A percentile compares a stretch with the other conserved stretches of the same genome.
phyloP scores from a whole-genome alignment of 805 yeast genomes.

The Candida suzukii region DNA sequence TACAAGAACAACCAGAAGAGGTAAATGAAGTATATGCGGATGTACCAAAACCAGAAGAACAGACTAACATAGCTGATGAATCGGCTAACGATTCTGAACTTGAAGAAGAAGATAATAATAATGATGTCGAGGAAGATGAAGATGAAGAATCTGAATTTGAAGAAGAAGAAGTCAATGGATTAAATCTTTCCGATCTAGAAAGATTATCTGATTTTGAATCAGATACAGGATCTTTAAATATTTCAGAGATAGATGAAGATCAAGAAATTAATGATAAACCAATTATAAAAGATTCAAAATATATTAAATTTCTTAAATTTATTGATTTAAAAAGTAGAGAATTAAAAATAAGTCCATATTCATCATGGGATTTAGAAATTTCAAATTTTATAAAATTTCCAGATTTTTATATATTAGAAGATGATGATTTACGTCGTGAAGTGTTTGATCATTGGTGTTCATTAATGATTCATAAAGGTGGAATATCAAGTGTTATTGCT shows the following conservation, averaged over 20 bases:
- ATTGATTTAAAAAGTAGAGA: neutral
- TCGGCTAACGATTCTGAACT: neutral
- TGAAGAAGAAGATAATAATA: neutral
- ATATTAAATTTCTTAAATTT: neutral
- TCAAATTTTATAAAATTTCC: slow-evolving; percentile 14
- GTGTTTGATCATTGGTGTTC: slow-evolving; percentile 19
- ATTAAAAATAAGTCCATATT: slow-evolving; percentile 10
- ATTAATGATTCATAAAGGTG: neutral
- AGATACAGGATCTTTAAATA: no score
- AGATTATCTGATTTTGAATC: slow-evolving; percentile 1
- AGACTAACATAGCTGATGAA: slow-evolving; percentile 2
- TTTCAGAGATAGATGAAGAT: neutral
- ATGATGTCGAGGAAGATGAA: slow-evolving; percentile 5
- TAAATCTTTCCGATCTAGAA: slow-evolving; percentile 11
- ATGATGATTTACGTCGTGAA: slow-evolving; percentile 9
- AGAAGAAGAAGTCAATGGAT: slow-evolving; percentile 8
- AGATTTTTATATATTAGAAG: slow-evolving; percentile 13
- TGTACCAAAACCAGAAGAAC: slow-evolving; percentile 1
- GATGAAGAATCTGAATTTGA: slow-evolving; percentile 1
- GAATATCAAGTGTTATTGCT: neutral
- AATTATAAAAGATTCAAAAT: neutral
- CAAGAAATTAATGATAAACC: neutral
- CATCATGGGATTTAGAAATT: slow-evolving; percentile 17
- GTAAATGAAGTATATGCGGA: neutral
- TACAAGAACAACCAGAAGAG: neutral